Base-by-base conservation (phyloP, 176 grass and related monocot species). In the Thalia dealbata region DNA sequence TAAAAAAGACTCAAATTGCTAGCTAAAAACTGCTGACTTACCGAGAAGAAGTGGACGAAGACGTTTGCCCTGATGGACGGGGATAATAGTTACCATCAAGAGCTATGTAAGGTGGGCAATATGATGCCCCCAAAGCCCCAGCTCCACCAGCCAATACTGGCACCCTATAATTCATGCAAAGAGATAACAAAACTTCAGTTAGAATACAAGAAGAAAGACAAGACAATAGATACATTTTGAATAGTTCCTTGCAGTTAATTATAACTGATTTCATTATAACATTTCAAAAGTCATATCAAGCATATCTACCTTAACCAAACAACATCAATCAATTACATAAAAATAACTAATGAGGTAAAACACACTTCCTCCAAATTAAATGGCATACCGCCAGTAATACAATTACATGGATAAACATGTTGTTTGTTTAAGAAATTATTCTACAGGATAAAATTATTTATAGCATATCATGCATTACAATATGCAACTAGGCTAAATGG, bases 31-130 rank as follows among this genome's bases (percentile, higher is more conserved):
- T 60, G 8, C 32, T 60, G 24, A 42, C 60, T 75, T 88, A 91
- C 89, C 85, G 88, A 26, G 89, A 86, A 51, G 85, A 50, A 78
- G 69, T 22, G 46, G 82, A 78, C 0, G 89, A 82, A 51, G 89
- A 88, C 5, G 85, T 83, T 67, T 91, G 85, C 55, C 80, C 89
- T 73, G 89, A 56, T 41, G 59, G 67, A 75, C 76, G 79, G 54
- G 87, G 75, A 81, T 90, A 97, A 78, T 88, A 90, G 27, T 85
- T 80, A 10, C 81, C 80, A 70, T 96, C 92, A 56, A 96, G 84
- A 55, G 89, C 68, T 74, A 97, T 86, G 61, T 97, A 97, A 69
- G 87, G 89, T 66, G 80, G 86, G 68, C 86, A 81, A 88, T 89
- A 96, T 6, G 86, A 83, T 83, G 81, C 86, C 55, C 88, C 86